Percentiles rank a stretch among this genome's conserved stretches.
phyloP scores from a whole-genome alignment of 805 yeast genomes.

The Candida namnaoensis region DNA sequence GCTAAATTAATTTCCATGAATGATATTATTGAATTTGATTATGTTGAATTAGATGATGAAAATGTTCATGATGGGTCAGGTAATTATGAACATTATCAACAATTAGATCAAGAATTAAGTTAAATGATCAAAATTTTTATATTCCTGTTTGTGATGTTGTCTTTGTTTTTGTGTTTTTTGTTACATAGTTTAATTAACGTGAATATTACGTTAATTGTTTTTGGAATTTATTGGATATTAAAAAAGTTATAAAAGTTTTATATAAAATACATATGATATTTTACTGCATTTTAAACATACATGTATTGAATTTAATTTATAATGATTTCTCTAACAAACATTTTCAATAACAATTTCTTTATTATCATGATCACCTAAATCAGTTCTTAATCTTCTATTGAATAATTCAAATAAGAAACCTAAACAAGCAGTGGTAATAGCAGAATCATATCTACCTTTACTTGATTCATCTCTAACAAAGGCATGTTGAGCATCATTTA shows the following conservation, averaged over 20 bases:
- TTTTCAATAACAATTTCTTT: slow-evolving; percentile 43
- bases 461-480: slow-evolving; percentile 72
- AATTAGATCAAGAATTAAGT: slow-evolving; percentile 31
- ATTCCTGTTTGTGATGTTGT: too few species aligned
- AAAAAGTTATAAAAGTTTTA: too few species aligned
- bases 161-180: too few species aligned
- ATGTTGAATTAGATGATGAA: slow-evolving; percentile 29
- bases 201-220: too few species aligned
- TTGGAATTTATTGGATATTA: too few species aligned
- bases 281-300: too few species aligned
- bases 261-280: too few species aligned
- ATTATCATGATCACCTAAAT: slow-evolving; percentile 57
- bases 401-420: slow-evolving; percentile 66
- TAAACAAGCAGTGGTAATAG: slow-evolving; percentile 57
- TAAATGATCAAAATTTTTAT: too few species aligned
- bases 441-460: slow-evolving; percentile 80
- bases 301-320: slow-evolving; percentile 32
- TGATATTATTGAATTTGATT: slow-evolving; percentile 27
- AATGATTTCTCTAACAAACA: slow-evolving; percentile 57
- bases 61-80: slow-evolving; percentile 35
- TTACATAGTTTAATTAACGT: too few species aligned
- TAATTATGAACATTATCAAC: slow-evolving; percentile 33
- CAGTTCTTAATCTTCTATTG: slow-evolving; percentile 56
- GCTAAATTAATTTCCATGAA: not conserved
- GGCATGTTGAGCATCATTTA: slow-evolving; percentile 78